Evolutionary conservation across 768 basidiomycete genomes (phyloP).

Genomic region (Boletus rufocinnamomeus): DNA sequence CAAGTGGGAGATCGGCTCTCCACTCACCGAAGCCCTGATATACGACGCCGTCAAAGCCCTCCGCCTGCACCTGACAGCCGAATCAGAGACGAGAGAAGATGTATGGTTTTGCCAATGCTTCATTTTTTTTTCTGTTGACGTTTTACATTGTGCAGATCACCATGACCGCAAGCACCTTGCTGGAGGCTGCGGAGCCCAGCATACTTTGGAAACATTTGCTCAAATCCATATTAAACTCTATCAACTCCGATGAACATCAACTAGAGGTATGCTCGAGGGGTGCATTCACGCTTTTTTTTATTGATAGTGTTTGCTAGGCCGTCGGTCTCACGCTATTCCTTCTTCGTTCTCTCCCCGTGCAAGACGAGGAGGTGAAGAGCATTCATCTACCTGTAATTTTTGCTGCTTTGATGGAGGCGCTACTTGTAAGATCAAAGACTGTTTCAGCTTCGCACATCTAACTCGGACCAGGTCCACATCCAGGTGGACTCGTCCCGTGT

Average conservation of each 20-base stretch:
- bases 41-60: constrained; percentile 81
- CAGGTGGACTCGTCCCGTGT: constrained; percentile 38
- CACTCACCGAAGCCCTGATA: constrained; percentile 74
- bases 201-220: constrained; percentile 84
- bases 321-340: constrained; percentile 72
- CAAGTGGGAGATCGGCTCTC: constrained; percentile 93
- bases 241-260: constrained; percentile 44
- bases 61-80: constrained; percentile 52
- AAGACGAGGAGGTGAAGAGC: constrained; percentile 85
- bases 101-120: constrained; percentile 39
- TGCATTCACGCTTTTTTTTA: neutral
- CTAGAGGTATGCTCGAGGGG: constrained; percentile 48
- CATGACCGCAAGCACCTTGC: constrained; percentile 84
- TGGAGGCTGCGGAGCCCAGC: constrained; percentile 90
- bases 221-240: constrained; percentile 52
- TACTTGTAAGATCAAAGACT: constrained; percentile 52
- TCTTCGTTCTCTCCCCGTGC: constrained; percentile 66
- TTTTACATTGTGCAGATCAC: constrained; percentile 47
- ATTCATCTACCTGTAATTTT: constrained; percentile 84
- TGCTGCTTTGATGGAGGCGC: constrained; percentile 60
- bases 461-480: constrained; percentile 37
- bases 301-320: constrained; percentile 44
- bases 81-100: constrained; percentile 59
- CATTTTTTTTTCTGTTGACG: neutral
- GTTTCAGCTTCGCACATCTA: neutral